Conservation (phyloP, 805 yeast species). For the Metschnikowia continentalis region DNA sequence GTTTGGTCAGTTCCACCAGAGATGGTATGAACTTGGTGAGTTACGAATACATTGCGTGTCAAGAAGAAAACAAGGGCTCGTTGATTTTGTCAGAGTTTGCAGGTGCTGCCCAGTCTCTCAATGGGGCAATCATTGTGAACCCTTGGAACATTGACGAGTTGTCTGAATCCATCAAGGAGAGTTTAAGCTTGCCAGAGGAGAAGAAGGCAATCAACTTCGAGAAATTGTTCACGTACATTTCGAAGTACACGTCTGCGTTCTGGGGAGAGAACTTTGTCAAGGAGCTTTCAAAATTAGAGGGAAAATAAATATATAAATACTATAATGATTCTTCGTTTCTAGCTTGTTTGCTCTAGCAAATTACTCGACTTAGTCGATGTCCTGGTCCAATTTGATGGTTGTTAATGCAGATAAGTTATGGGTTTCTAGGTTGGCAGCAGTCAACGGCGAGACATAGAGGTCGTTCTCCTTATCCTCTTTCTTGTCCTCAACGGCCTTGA, state of each 20-base stretch:
- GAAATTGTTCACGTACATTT: slow-evolving; percentile 79
- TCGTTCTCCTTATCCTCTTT: slow-evolving; percentile 12
- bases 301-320: neutral
- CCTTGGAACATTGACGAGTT: slow-evolving; percentile 99
- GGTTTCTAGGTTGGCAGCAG: slow-evolving; percentile 16
- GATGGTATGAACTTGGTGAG: slow-evolving; percentile 98
- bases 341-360: neutral
- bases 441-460: slow-evolving; percentile 10
- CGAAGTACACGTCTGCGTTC: slow-evolving; percentile 89
- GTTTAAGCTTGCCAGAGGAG: slow-evolving; percentile 80
- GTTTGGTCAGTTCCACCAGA: slow-evolving; percentile 89
- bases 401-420: slow-evolving; percentile 14
- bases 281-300: slow-evolving; percentile 53
- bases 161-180: slow-evolving; percentile 79
- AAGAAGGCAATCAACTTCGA: slow-evolving; percentile 75
- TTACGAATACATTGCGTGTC: slow-evolving; percentile 96
- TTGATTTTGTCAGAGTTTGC: slow-evolving; percentile 91
- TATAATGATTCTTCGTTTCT: neutral
- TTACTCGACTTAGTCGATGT: slow-evolving; percentile 15
- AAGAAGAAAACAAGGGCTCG: slow-evolving; percentile 78
- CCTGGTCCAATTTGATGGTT: slow-evolving; percentile 2
- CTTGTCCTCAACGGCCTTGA: slow-evolving; percentile 2
- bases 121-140: slow-evolving; percentile 89
- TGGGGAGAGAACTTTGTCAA: slow-evolving; percentile 97
- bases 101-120: slow-evolving; percentile 97